phyloP scores from a whole-genome alignment of 2,329 filamentous ascomycete species.

The Chaetothyriales sp. region DNA sequence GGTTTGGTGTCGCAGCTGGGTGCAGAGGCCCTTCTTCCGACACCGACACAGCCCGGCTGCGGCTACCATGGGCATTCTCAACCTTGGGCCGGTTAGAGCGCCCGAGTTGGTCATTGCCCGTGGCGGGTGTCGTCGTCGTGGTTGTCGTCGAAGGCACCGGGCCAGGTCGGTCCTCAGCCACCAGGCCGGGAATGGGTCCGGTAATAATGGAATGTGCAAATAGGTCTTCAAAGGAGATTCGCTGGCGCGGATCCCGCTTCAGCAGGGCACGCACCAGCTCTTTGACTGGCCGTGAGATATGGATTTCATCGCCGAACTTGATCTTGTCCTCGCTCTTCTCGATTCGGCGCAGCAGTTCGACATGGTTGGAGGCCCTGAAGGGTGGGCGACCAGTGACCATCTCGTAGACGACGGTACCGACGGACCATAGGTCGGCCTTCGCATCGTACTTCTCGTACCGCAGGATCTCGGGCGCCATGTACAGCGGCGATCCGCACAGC shows the following conservation, averaged over 20 bases:
- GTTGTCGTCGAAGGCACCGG: not conserved
- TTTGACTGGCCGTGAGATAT: constrained; percentile 63
- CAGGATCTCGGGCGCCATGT: constrained; percentile 97
- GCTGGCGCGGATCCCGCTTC: constrained; percentile 71
- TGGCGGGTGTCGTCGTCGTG: not conserved
- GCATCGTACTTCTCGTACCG: constrained; percentile 96
- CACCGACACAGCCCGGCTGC: constrained; percentile 3
- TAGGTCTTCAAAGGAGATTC: constrained; percentile 73
- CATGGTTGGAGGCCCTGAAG: constrained; percentile 84
- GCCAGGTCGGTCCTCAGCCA: constrained; percentile 54
- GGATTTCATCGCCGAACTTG: constrained; percentile 58
- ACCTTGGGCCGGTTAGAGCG: constrained; percentile 13
- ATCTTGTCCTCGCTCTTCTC: constrained; percentile 78
- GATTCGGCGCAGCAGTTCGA: constrained; percentile 83
- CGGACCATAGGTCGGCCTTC: constrained; percentile 93
- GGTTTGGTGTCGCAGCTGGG: not conserved
- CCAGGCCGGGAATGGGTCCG: constrained; percentile 61
- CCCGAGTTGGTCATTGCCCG: constrained; percentile 4
- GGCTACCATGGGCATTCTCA: constrained; percentile 14
- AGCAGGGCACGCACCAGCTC: constrained; percentile 62
- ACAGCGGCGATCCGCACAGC: constrained; percentile 86
- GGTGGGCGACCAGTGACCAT: constrained; percentile 86
- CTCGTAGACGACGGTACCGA: constrained; percentile 87
- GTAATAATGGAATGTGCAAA: constrained; percentile 62
- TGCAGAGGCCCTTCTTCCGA: not conserved